These are phyloP conservation scores for Citrus inodora DNA, from an alignment of 345 rosid genomes.

Conservation along the genomic window DNA sequence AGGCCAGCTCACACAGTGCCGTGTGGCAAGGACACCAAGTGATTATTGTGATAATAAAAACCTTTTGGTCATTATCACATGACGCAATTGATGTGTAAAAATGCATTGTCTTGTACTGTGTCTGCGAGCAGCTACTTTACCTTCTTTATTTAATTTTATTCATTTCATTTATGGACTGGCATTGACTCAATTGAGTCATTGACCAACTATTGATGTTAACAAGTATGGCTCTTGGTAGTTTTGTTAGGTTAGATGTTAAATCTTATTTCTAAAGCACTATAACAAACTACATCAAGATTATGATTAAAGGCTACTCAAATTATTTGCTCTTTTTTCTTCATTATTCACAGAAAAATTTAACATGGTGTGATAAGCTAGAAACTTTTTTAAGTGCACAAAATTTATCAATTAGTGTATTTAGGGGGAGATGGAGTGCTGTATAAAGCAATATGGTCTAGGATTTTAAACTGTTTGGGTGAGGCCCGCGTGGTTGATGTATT, in stretches of 20 bases:
- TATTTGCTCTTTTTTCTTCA: background rate
- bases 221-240: background rate
- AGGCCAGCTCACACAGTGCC: too few species aligned
- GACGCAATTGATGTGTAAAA: background rate
- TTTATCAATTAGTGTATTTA: too few species aligned
- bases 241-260: conserved; percentile 1
- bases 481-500: too few species aligned
- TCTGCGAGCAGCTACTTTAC: background rate
- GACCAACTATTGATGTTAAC: background rate
- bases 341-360: too few species aligned
- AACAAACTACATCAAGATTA: background rate
- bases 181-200: background rate
- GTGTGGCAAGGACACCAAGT: background rate
- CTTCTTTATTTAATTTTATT: background rate
- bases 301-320: conserved; percentile 11
- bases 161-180: background rate
- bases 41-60: background rate
- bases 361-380: too few species aligned
- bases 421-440: too few species aligned
- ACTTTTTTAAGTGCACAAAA: too few species aligned
- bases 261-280: background rate
- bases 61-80: conserved; percentile 1
- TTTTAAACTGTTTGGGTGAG: too few species aligned
- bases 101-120: background rate
- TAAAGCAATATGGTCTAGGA: too few species aligned